Evolutionary conservation across 306 rosid species (phyloP), one percentile per base, ranked within the genome.

Genomic region (Cercis canadensis): DNA sequence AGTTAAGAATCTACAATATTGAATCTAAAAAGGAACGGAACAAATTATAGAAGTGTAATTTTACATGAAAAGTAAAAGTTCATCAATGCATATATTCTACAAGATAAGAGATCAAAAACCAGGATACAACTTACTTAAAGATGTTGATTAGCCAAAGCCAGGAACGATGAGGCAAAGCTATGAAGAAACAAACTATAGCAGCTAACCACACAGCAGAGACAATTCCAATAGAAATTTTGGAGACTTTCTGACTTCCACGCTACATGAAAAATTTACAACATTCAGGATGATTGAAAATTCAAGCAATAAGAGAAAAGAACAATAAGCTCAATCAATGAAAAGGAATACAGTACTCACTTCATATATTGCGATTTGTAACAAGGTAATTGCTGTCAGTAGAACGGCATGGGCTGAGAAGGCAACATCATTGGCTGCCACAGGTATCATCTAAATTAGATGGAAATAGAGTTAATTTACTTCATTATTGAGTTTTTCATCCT

Each of bases 391-490:
- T 4, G 97, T 88, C 51, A 94, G 65, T 1, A 94, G 68, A 77
- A 94, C 98, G 47, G 98, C 98, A 62, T 94, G 96, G 69, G 69
- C 66, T 15, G 98, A 90, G 78, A 94, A 94, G 67, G 96, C 96
- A 43, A 94, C 97, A 83, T 94, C 98, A 65, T 90, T 94, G 41
- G 90, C 85, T 11, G 98, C 98, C 6, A 94, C 97, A 17, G 98
- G 98, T 72, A 90, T 94, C 98, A 90, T 94, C 98, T 94, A 85
- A 68, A 77, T 51, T 14, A 45, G 17, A 44, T 16, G 31, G 33
- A 57, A 55, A 11, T 5, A 55, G 9, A 51, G 29, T 24, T 24
- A 24, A 3, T 24, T 24, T 1, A 24, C 29, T 24, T 24, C 29
- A 37, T 37, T 5, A 5, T 37, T 37, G 43, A 37, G 18, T 3